phyloP scores from a whole-genome alignment of 805 yeast genomes.

The Starmerella geochares region DNA sequence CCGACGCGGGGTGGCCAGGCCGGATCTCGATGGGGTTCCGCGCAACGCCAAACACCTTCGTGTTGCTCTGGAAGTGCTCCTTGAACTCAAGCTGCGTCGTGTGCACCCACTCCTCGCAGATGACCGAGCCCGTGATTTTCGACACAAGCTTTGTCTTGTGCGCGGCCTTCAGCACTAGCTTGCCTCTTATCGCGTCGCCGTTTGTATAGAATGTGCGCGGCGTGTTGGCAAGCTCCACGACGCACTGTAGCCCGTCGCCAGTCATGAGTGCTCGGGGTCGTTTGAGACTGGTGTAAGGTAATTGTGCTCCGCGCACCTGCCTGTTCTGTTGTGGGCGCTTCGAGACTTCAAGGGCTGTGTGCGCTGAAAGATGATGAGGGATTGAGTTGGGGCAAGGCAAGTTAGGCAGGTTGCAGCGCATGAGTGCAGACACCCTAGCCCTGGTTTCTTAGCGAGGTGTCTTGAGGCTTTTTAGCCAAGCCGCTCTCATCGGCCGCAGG shows the following conservation, averaged over 20 bases:
- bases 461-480: not conserved
- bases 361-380: not conserved
- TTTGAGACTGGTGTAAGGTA: not conserved
- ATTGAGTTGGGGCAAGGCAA: not conserved
- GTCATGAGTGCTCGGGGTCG: not conserved
- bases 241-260: slow-evolving; percentile 3
- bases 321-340: not conserved
- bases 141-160: not conserved
- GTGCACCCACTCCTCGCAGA: slow-evolving; percentile 19
- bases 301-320: not conserved
- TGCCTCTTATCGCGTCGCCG: slow-evolving; percentile 9
- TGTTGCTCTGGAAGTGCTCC: slow-evolving; percentile 11
- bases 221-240: not conserved
- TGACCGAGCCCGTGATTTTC: slow-evolving; percentile 4
- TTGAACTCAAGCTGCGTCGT: slow-evolving; percentile 14
- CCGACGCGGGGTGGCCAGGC: not conserved
- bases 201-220: slow-evolving; percentile 6
- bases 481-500: no score
- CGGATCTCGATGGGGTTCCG: not conserved
- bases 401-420: not conserved
- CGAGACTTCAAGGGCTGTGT: not conserved
- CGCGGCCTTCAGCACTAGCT: slow-evolving; percentile 1
- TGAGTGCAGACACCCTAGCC: not conserved
- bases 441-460: not conserved
- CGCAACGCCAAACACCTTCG: not conserved